phyloP scores from a whole-genome alignment of 1,139 yeast species.

The Scheffersomyces cryptocercus region DNA sequence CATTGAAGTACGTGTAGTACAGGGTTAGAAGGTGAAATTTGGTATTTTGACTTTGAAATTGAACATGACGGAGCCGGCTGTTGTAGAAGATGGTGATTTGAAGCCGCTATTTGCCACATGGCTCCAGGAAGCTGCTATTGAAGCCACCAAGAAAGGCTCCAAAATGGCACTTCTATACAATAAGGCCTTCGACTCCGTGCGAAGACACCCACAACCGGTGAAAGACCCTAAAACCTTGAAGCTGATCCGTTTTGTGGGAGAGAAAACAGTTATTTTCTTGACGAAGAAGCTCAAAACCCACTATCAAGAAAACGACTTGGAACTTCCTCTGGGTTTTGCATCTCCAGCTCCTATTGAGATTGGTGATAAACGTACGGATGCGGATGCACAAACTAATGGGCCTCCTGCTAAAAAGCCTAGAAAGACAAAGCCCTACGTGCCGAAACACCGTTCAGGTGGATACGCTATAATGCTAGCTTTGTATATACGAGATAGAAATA shows the following conservation, averaged over 20 bases:
- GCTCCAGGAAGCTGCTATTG: constrained; percentile 52
- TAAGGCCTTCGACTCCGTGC: constrained; percentile 50
- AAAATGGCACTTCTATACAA: constrained; percentile 47
- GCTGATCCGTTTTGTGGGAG: constrained; percentile 60
- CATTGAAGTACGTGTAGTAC: too few species aligned
- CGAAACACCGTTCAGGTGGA: constrained; percentile 79
- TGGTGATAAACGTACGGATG: constrained; percentile 2
- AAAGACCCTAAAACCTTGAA: constrained; percentile 52
- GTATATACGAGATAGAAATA: constrained; percentile 49
- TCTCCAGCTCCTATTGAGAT: constrained; percentile 8
- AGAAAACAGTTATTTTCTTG: constrained; percentile 54
- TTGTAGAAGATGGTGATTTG: constrained; percentile 20
- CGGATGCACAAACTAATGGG: background rate
- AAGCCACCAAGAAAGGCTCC: constrained; percentile 40
- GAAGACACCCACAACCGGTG: constrained; percentile 42
- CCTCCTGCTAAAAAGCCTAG: constrained; percentile 22
- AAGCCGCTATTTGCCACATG: constrained; percentile 48
- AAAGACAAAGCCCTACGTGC: constrained; percentile 59
- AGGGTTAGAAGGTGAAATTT: too few species aligned
- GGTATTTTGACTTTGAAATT: background rate
- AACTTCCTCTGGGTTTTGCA: constrained; percentile 40
- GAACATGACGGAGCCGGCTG: too few species aligned
- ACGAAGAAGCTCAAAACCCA: constrained; percentile 40
- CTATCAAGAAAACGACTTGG: constrained; percentile 45
- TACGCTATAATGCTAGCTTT: constrained; percentile 79